Evolutionary conservation across 2,329 filamentous ascomycete genomes (phyloP), one percentile per base, ranked within the genome.

Genomic region (Dendryphion nanum): DNA sequence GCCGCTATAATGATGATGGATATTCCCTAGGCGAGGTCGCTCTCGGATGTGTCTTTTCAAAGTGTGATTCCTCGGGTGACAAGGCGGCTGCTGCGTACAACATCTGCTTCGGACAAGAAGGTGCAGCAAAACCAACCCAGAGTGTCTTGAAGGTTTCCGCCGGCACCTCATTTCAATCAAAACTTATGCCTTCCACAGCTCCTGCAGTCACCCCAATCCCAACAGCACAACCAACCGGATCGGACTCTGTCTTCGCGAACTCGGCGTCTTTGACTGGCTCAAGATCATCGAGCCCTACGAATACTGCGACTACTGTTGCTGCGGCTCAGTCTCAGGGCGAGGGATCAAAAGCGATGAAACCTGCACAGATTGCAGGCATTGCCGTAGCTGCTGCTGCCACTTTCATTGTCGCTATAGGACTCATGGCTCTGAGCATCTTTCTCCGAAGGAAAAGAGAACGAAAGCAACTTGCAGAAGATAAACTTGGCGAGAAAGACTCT

Each of bases 341-440:
- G 17, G 35, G 46, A 12, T 51, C 55, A 10, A 33, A 26, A 5
- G 55, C 44, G 30, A 60, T 68, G 56, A 64, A 50, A 14, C 58
- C 64, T 15, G 61, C 63, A 16, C 63, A 68, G 44, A 67, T 68
- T 38, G 60, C 59, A 7, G 64, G 64, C 5, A 50, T 68, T 12
- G 54, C 61, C 6, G 59, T 67, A 26, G 64, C 64, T 21, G 63
- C 57, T 6, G 59, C 56, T 6, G 58, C 64, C 33, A 53, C 62
- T 4, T 62, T 68, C 32, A 54, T 63, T 18, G 45, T 67, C 36
- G 61, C 62, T n/a, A 57, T 64, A 32, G 64, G 62, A 2, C 49
- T 64, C n/a, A 61, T 67, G 56, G 55, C 55, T 21, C 47, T 66
- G 20, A 61, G 62, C 37, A 51, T 65, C 7, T 67, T 57, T 36